These are phyloP conservation scores for Physcomitrium patens DNA, from an alignment of 225 moss, liverwort and hornwort species.

Conservation along the genomic window DNA sequence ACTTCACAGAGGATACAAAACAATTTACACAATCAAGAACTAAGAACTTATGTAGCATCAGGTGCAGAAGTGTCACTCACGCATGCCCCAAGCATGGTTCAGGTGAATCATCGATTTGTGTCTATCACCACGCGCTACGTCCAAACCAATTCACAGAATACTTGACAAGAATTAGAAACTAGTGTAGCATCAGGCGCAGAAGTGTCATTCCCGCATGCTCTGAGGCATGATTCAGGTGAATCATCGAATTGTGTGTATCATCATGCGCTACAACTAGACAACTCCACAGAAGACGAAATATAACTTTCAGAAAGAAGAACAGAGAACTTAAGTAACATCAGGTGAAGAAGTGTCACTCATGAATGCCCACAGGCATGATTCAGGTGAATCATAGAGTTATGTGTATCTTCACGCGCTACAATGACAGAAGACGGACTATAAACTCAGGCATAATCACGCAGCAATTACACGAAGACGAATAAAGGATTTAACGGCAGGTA, in stretches of 20 bases:
- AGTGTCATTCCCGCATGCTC: slow-evolving; percentile 16
- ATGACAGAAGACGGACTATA: no score
- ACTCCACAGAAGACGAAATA: background rate
- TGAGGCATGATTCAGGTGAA: slow-evolving; percentile 23
- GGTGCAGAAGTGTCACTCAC: slow-evolving; percentile 35
- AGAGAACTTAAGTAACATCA: background rate
- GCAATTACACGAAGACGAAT: no score
- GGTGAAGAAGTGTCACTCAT: slow-evolving; percentile 29
- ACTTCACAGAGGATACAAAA: background rate
- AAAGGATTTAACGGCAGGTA: no score
- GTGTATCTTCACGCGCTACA: slow-evolving; percentile 26
- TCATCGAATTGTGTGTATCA: slow-evolving; percentile 24
- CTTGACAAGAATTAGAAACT: no score
- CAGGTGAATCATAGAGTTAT: slow-evolving; percentile 42
- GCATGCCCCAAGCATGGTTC: slow-evolving; percentile 19
- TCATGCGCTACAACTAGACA: slow-evolving; percentile 17
- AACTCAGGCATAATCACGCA: no score
- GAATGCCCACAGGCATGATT: slow-evolving; percentile 11
- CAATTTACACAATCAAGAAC: background rate
- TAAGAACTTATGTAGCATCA: slow-evolving; percentile 16
- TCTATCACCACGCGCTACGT: slow-evolving; percentile 19
- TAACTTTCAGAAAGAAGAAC: no score
- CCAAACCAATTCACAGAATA: no score
- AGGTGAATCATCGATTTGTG: slow-evolving; percentile 40
- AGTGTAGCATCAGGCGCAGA: slow-evolving; percentile 33